A percentile compares a stretch with the other conserved stretches of the same genome.
Evolutionary conservation across 805 yeast species (phyloP).

Genomic region (Candida alai): DNA sequence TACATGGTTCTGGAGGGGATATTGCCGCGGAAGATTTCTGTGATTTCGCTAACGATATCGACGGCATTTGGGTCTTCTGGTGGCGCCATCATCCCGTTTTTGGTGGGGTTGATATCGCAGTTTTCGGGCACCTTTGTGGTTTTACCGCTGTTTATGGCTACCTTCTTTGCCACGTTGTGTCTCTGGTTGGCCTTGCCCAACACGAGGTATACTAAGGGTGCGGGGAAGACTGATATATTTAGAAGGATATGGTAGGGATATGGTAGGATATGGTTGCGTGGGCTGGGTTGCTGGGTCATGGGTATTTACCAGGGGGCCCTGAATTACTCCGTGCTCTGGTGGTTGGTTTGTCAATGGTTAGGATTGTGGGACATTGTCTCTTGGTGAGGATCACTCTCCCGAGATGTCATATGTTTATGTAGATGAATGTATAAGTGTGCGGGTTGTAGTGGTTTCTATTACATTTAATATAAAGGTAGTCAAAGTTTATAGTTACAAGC

Average conservation of each 20-base stretch:
- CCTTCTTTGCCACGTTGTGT: slow-evolving; percentile 30
- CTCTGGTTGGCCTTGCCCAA: slow-evolving; percentile 43
- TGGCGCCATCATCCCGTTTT: slow-evolving; percentile 52
- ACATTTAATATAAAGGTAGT: too few species aligned
- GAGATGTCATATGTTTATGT: too few species aligned
- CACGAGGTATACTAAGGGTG: slow-evolving; percentile 2
- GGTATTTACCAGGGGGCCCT: too few species aligned
- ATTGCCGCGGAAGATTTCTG: slow-evolving; percentile 51
- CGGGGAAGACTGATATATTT: slow-evolving; percentile 1
- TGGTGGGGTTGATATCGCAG: slow-evolving; percentile 50
- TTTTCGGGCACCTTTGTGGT: slow-evolving; percentile 45
- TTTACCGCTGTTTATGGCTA: slow-evolving; percentile 43
- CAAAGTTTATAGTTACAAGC: too few species aligned
- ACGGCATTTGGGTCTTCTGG: slow-evolving; percentile 57
- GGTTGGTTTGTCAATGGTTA: too few species aligned
- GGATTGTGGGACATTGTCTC: too few species aligned
- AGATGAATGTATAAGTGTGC: too few species aligned
- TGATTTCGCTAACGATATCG: slow-evolving; percentile 46
- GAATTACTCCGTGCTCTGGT: too few species aligned
- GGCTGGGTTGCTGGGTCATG: too few species aligned
- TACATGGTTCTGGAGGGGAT: slow-evolving; percentile 39
- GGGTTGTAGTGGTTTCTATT: too few species aligned
- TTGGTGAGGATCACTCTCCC: too few species aligned
- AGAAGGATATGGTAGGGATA: slow-evolving; percentile 5
- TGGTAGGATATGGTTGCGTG: too few species aligned